These are phyloP conservation scores for Gymnopus androsaceus DNA, from an alignment of 1,284 basidiomycete species.

Conservation along the genomic window DNA sequence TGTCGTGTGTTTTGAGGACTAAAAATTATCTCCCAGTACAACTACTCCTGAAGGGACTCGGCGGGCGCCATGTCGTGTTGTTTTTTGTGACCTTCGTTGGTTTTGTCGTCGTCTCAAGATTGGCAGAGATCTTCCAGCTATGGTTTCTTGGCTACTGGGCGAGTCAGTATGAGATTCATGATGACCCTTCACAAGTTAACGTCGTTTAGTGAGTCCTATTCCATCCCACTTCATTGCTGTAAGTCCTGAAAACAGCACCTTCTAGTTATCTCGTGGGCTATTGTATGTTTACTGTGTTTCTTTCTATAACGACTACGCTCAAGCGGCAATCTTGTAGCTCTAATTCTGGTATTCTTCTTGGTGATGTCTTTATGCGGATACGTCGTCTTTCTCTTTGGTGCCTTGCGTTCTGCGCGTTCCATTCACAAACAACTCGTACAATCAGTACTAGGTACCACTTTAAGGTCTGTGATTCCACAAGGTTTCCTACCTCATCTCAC, in stretches of 20 bases:
- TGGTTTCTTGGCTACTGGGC: constrained; percentile 63
- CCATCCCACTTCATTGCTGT: neutral
- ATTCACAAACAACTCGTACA: constrained; percentile 24
- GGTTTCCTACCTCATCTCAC: neutral
- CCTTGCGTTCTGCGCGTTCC: constrained; percentile 20
- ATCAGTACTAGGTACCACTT: constrained; percentile 26
- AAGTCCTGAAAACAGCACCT: neutral
- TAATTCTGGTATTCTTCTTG: neutral
- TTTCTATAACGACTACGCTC: neutral
- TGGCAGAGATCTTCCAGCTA: constrained; percentile 42
- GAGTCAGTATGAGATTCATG: constrained; percentile 48
- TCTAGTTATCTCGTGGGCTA: constrained; percentile 12
- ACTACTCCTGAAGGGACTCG: constrained; percentile 27
- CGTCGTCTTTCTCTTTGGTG: constrained; percentile 18
- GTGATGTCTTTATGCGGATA: constrained; percentile 3
- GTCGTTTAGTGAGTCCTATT: constrained; percentile 39
- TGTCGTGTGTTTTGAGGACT: neutral
- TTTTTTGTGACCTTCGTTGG: constrained; percentile 27
- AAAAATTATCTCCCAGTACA: constrained; percentile 25
- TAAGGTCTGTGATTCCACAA: constrained; percentile 21
- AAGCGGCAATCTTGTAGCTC: neutral
- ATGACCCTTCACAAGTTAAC: constrained; percentile 34
- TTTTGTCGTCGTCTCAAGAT: constrained; percentile 32
- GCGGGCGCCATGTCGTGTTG: constrained; percentile 22
- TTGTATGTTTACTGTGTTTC: neutral